phyloP scores from a whole-genome alignment of 1,284 basidiomycete species.

The Cerioporus squamosus region DNA sequence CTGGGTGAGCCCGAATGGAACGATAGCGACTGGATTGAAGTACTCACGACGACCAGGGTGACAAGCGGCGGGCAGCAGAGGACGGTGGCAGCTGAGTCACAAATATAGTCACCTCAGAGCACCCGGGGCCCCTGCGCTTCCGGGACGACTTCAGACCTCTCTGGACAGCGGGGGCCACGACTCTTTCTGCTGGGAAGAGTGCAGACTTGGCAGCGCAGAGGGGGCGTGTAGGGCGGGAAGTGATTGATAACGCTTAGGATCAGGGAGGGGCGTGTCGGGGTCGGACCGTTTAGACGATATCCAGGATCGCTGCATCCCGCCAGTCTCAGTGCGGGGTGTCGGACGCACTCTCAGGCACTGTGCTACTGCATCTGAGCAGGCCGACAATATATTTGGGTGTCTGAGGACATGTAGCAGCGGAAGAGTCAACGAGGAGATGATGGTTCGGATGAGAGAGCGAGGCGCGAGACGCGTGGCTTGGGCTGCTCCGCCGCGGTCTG shows the following conservation, averaged over 20 bases:
- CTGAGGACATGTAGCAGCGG: neutral
- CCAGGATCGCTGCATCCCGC: neutral
- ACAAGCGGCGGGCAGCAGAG: neutral
- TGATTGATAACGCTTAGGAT: slow-evolving; percentile 26
- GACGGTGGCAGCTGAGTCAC: neutral
- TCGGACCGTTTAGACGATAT: slow-evolving; percentile 2
- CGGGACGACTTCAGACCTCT: neutral
- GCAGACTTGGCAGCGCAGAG: slow-evolving; percentile 7
- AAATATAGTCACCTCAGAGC: slow-evolving; percentile 8
- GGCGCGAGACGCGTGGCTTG: slow-evolving; percentile 17
- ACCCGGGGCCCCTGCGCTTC: neutral
- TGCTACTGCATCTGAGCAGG: neutral
- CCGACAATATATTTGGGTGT: neutral
- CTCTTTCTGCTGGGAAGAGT: neutral
- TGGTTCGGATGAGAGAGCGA: neutral
- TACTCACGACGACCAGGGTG: neutral
- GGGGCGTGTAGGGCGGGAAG: slow-evolving; percentile 8
- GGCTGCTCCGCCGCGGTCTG: slow-evolving; percentile 14
- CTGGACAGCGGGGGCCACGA: neutral
- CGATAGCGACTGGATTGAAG: neutral
- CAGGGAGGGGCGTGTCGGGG: slow-evolving; percentile 6
- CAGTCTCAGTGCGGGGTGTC: neutral
- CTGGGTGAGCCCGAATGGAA: no score
- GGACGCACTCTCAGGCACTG: neutral
- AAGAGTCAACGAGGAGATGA: neutral